Evolutionary conservation across 805 yeast species (phyloP), one percentile per base, ranked within the genome.

Genomic region (Yarrowia divulgata): DNA sequence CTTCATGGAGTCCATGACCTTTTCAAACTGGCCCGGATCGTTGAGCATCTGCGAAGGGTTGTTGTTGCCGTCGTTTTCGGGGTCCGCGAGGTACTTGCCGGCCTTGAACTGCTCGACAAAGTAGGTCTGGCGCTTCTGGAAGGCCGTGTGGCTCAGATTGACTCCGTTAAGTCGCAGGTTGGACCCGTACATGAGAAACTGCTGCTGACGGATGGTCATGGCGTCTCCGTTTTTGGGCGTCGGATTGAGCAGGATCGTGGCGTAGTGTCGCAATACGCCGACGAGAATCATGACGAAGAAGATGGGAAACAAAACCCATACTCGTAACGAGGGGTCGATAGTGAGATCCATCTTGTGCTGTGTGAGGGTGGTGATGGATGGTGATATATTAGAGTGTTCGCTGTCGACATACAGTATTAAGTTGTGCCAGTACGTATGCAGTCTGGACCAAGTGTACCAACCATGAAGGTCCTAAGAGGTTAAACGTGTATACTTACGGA

Each of bases 261-360:
- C 82, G 74, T 88, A 87, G 68, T 90, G 88, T 69, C 97, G 83
- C 35, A 92, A 78, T 19, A 94, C 78, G 8, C 97, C 97, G 5
- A 92, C 92, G 69, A 93, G 79, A 12, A 95, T 88, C 97, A 95
- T 93, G 23, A 93, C 97, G 23, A 90, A 76, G 7, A 97, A 87
- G 54, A 95, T 93, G 32, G 99, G 99, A 43, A 92, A 77, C 18
- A 95, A 81, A 39, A 93, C 98, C 98, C 98, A 94, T 74, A 87
- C 85, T 76, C 90, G 89, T 71, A 95, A 82, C 68, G 86, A 85
- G 5, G 97, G 97, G 75, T 94, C 98, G 57, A 94, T 63, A 19
- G 57, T 63, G 68, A 63, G 68, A 49, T 63, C 68, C 68, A 63
- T 63, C 9, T n/a, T 48, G 57, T 42, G 52, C 29, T 60, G 67